phyloP scores from a whole-genome alignment of 2,329 filamentous ascomycete species.

The Fusarium nygamai region DNA sequence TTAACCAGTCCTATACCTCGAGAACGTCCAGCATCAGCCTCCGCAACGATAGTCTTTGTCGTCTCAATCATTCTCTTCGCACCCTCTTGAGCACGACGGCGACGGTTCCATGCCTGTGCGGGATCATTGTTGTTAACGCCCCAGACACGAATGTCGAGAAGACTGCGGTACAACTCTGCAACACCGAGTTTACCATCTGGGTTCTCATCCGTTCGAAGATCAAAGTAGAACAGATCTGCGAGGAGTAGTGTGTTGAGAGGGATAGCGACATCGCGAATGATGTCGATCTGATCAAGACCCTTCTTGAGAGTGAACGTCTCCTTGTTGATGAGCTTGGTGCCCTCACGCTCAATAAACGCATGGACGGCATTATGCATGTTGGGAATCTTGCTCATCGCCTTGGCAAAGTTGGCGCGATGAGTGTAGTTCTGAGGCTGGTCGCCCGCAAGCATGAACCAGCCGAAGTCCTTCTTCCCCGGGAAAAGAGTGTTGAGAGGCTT shows the following conservation, averaged over 20 bases:
- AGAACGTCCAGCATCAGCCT: conserved; percentile 46
- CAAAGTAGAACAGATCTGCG: conserved; percentile 67
- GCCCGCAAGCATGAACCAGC: conserved; percentile 53
- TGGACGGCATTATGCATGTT: conserved; percentile 46
- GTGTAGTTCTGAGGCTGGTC: conserved; percentile 46
- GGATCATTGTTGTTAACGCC: conserved; percentile 60
- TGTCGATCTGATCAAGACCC: conserved; percentile 53
- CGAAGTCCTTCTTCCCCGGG: conserved; percentile 49
- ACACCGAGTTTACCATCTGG: conserved; percentile 58
- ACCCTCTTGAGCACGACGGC: conserved; percentile 54
- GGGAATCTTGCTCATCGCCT: conserved; percentile 49
- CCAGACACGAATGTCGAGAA: conserved; percentile 57
- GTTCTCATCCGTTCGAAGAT: conserved; percentile 64
- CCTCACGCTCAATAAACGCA: conserved; percentile 47
- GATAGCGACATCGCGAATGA: conserved; percentile 65
- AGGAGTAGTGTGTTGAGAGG: conserved; percentile 66
- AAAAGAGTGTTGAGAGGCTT: conserved; percentile 46
- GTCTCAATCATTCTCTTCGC: conserved; percentile 50
- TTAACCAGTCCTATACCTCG: conserved; percentile 45
- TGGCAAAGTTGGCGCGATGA: conserved; percentile 45
- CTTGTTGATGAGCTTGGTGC: conserved; percentile 53
- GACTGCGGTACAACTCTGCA: conserved; percentile 54
- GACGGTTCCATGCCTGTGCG: conserved; percentile 57
- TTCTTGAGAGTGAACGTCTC: conserved; percentile 50
- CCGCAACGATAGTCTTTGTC: conserved; percentile 53